phyloP scores from a whole-genome alignment of 306 rosid genomes.

The Quercus ilex region DNA sequence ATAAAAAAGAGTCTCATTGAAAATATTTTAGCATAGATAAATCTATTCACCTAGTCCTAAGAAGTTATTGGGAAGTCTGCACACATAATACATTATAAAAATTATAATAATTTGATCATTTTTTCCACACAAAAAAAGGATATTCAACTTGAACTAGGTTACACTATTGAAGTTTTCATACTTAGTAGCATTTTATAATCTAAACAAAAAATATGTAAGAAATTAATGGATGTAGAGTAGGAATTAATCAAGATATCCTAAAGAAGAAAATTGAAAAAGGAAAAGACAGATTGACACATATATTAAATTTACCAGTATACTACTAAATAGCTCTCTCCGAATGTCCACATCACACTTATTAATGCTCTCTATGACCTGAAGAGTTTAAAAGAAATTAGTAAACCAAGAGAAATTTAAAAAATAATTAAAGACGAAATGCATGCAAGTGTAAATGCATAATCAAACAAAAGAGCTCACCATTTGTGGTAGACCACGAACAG shows the following conservation, averaged over 20 bases:
- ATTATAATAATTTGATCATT: not conserved
- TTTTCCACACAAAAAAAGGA: not conserved
- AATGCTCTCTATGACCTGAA: slow-evolving; percentile 93
- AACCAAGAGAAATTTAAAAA: slow-evolving; percentile 19
- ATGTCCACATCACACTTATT: slow-evolving; percentile 96
- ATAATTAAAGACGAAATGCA: not conserved
- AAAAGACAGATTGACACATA: not conserved
- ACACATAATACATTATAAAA: not conserved
- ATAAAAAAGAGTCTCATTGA: not conserved
- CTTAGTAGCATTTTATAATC: not conserved
- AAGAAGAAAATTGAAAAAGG: not conserved
- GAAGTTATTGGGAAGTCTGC: not conserved
- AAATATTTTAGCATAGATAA: not conserved
- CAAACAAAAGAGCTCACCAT: slow-evolving; percentile 52
- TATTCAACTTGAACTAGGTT: not conserved
- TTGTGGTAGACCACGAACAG: slow-evolving; percentile 87
- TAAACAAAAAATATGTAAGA: not conserved
- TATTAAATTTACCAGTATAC: slow-evolving; percentile 74
- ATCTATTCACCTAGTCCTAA: not conserved
- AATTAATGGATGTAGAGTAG: not conserved
- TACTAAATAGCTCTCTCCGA: slow-evolving; percentile 91
- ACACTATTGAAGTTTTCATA: not conserved
- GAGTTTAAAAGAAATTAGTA: slow-evolving; percentile 11
- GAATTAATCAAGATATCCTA: not conserved
- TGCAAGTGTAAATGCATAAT: not conserved